Conservation (phyloP, 2,329 filamentous ascomycete species). For the Arthroderma sp. region DNA sequence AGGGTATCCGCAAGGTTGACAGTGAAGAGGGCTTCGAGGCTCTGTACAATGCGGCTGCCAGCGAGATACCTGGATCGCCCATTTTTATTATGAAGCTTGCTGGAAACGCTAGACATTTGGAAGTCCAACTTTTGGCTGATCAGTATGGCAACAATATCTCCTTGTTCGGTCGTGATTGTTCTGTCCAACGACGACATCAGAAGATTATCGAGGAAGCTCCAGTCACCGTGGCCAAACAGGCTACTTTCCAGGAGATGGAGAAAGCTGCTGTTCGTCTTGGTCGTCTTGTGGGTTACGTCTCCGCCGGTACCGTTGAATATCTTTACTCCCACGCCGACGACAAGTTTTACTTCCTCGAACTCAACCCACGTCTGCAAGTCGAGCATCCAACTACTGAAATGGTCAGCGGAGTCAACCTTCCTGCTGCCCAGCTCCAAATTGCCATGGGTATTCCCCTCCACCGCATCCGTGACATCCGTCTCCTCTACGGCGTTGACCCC, state of each 20-base stretch:
- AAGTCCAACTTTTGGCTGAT: slow-evolving; percentile 93
- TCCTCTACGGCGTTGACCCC: slow-evolving; percentile 91
- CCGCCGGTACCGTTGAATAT: slow-evolving; percentile 96
- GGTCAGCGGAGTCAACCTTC: slow-evolving; percentile 95
- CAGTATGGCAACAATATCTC: slow-evolving; percentile 99
- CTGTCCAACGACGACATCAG: slow-evolving; percentile 93
- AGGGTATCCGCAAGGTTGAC: slow-evolving; percentile 94
- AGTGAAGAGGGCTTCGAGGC: slow-evolving; percentile 71
- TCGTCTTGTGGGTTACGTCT: slow-evolving; percentile 92
- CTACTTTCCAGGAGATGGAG: slow-evolving; percentile 93
- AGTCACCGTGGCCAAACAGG: slow-evolving; percentile 81
- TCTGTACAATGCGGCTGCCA: slow-evolving; percentile 90
- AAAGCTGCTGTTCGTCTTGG: slow-evolving; percentile 89
- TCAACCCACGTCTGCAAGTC: slow-evolving; percentile 98
- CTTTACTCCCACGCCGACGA: slow-evolving; percentile 95
- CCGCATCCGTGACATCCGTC: slow-evolving; percentile 87
- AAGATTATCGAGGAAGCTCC: slow-evolving; percentile 99
- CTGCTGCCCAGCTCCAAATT: slow-evolving; percentile 93
- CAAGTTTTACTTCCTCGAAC: slow-evolving; percentile 98
- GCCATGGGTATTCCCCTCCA: slow-evolving; percentile 97
- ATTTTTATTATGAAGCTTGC: slow-evolving; percentile 99
- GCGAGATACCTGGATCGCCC: slow-evolving; percentile 93
- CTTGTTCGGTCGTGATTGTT: slow-evolving; percentile 95
- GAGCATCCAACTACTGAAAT: slow-evolving; percentile 99
- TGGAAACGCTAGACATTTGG: slow-evolving; percentile 88